phyloP scores from a whole-genome alignment of 176 grass and related monocot genomes.

The Oryza australiensis region DNA sequence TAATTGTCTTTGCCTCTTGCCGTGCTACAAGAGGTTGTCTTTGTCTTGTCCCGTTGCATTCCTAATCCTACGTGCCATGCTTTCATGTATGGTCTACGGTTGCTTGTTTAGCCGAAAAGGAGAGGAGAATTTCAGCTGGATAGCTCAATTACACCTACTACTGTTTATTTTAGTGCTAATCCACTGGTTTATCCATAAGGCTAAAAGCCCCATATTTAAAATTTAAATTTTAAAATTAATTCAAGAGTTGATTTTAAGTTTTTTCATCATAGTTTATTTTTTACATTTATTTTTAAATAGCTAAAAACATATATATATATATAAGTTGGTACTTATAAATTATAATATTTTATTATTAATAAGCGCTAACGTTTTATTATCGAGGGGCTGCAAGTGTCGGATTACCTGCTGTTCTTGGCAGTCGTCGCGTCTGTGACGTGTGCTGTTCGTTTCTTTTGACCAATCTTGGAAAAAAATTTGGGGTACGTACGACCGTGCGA shows the following conservation, averaged over 20 bases:
- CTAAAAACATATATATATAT: too few species aligned
- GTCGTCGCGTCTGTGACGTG: too few species aligned
- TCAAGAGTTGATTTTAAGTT: too few species aligned
- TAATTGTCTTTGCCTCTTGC: background rate
- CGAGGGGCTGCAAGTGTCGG: too few species aligned
- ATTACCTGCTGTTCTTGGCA: background rate
- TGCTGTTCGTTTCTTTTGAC: background rate
- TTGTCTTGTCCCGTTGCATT: background rate
- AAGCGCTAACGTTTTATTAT: too few species aligned
- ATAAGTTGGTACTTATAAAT: too few species aligned
- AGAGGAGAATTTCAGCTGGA: background rate
- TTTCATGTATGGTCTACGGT: background rate
- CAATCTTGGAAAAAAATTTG: background rate
- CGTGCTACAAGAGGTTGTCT: background rate
- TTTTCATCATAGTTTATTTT: too few species aligned
- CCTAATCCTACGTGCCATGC: background rate
- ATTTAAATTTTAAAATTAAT: too few species aligned
- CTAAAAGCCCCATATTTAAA: too few species aligned
- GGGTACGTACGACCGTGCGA: background rate
- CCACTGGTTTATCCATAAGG: background rate
- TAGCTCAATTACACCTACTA: background rate
- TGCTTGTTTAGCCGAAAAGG: background rate
- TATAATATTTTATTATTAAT: too few species aligned
- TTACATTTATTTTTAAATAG: too few species aligned
- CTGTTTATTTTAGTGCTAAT: background rate